phyloP scores from a whole-genome alignment of 2,329 filamentous ascomycete genomes.

The Hypoxylon sp. region DNA sequence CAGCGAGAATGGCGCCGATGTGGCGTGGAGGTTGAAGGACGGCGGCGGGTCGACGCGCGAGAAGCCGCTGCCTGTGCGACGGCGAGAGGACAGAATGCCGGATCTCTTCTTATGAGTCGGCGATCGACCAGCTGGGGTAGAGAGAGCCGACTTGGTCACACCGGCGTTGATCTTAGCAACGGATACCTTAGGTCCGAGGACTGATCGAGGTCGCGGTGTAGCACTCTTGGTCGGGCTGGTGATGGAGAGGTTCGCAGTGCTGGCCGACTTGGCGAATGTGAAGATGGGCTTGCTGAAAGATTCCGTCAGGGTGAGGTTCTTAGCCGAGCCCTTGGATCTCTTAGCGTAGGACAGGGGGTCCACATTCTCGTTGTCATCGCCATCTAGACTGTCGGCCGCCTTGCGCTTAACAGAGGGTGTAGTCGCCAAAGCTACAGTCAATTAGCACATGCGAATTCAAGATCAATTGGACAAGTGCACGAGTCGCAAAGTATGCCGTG shows the following conservation, averaged over 20 bases:
- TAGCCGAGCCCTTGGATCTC: conserved; percentile 62
- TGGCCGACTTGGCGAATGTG: conserved; percentile 54
- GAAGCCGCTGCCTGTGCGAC: conserved; percentile 68
- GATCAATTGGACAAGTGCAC: too few species aligned
- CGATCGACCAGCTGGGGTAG: conserved; percentile 81
- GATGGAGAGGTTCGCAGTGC: conserved; percentile 49
- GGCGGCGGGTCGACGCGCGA: conserved; percentile 76
- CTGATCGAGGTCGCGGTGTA: conserved; percentile 53
- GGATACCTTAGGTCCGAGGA: conserved; percentile 64
- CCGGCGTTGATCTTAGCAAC: conserved; percentile 55
- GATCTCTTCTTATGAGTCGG: conserved; percentile 76
- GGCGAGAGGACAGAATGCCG: conserved; percentile 73
- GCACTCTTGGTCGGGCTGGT: conserved; percentile 44
- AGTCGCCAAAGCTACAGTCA: conserved; percentile 51
- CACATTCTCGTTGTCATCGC: conserved; percentile 68
- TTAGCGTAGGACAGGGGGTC: conserved; percentile 67
- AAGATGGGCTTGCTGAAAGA: conserved; percentile 58
- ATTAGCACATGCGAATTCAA: too few species aligned
- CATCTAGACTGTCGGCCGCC: conserved; percentile 59
- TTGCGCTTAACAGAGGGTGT: conserved; percentile 64
- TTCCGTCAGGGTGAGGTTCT: conserved; percentile 53
- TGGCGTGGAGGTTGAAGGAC: conserved; percentile 58
- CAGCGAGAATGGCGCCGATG: conserved; percentile 79
- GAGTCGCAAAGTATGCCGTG: too few species aligned
- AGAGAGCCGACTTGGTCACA: conserved; percentile 60